These are phyloP conservation scores for Leersia perrieri DNA, from an alignment of 176 grass and related monocot species.

Conservation along the genomic window DNA sequence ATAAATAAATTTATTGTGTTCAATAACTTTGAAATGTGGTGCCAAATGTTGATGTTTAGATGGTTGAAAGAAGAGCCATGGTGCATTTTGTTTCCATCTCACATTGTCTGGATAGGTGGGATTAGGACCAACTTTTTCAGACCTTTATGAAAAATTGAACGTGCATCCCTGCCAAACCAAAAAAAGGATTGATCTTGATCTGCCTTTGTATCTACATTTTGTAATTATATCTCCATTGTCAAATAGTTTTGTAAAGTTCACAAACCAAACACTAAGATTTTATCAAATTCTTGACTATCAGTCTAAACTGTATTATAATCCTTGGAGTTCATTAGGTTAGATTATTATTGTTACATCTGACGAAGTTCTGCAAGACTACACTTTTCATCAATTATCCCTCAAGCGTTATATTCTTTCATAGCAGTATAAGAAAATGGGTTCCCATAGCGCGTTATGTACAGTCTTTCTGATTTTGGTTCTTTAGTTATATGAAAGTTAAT, in stretches of 20 bases:
- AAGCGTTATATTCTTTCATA: background rate
- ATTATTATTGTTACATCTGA: background rate
- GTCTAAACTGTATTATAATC: background rate
- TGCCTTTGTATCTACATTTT: background rate
- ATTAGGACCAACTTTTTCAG: background rate
- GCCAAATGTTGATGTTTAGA: background rate
- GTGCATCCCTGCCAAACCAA: background rate
- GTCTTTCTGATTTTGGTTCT: background rate
- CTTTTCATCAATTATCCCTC: background rate
- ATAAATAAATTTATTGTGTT: background rate
- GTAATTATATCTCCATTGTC: background rate
- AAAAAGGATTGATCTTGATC: background rate
- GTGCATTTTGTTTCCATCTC: background rate
- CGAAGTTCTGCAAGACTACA: background rate
- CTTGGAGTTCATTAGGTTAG: background rate
- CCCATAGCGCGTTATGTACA: background rate
- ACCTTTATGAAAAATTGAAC: background rate
- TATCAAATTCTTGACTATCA: background rate
- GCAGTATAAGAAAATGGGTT: background rate
- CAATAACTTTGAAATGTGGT: background rate
- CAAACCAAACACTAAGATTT: background rate
- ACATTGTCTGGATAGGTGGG: background rate
- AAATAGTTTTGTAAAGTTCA: background rate
- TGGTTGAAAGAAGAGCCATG: background rate
- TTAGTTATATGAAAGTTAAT: background rate